Conservation (phyloP, 345 rosid genomes). For the Erysimum cheiranthoides region DNA sequence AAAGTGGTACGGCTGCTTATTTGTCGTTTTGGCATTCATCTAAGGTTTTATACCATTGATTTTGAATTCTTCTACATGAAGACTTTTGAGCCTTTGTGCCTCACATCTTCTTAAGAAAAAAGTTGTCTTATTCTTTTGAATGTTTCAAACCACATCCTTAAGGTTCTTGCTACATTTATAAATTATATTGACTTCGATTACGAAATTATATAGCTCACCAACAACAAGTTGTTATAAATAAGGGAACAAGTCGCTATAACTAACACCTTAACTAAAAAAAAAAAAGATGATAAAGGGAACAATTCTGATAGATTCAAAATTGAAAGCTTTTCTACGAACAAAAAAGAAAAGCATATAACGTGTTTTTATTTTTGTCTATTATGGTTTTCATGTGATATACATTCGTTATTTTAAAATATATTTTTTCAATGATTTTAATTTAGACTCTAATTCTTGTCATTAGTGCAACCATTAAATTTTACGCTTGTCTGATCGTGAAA, state of each 20-base stretch:
- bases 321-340: neutral
- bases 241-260: neutral
- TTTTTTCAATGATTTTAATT: neutral
- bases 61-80: slow-evolving; percentile 34
- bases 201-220: neutral
- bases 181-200: slow-evolving; percentile 5
- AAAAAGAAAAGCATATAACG: neutral
- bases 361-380: neutral
- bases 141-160: slow-evolving; percentile 20
- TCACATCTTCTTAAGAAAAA: neutral
- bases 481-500: neutral
- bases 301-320: neutral
- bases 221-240: neutral
- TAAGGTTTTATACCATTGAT: slow-evolving; percentile 26
- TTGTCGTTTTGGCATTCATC: slow-evolving; percentile 21
- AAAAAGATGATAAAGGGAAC: neutral
- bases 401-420: neutral
- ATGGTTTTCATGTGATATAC: neutral
- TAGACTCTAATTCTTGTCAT: neutral
- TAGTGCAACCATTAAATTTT: neutral
- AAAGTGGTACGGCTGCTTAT: neutral
- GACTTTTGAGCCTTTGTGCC: neutral
- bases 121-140: slow-evolving; percentile 22
- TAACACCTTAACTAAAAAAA: no score
- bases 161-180: slow-evolving; percentile 5